A percentile compares a stretch with the other conserved stretches of the same genome.
Evolutionary conservation across 805 yeast genomes (phyloP).

Genomic region (Candida nonsorbophila): DNA sequence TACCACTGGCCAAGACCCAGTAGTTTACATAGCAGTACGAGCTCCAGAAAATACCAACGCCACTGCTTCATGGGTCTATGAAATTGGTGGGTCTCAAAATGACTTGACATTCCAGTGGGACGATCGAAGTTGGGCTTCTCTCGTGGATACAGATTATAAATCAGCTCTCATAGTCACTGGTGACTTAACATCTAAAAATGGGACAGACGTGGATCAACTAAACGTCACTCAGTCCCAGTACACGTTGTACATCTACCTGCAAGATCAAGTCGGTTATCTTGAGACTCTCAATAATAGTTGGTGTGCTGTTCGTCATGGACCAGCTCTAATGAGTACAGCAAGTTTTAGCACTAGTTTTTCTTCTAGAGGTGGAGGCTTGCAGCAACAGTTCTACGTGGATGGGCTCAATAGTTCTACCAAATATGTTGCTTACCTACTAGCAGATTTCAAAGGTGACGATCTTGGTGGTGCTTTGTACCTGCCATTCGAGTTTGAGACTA

Average conservation of each 20-base stretch:
- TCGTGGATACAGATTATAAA: conserved; percentile 66
- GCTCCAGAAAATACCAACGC: conserved; percentile 36
- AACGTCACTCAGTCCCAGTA: conserved; percentile 25
- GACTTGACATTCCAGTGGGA: conserved; percentile 71
- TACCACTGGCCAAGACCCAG: conserved; percentile 8
- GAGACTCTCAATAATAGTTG: conserved; percentile 48
- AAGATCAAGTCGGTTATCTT: conserved; percentile 30
- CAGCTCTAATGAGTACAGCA: conserved; percentile 21
- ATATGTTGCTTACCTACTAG: conserved; percentile 62
- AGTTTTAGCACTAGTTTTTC: conserved; percentile 33
- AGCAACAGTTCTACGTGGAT: conserved; percentile 57
- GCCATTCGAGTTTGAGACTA: conserved; percentile 53
- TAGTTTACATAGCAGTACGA: conserved; percentile 32
- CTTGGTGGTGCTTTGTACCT: conserved; percentile 64
- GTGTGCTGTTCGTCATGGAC: conserved; percentile 66
- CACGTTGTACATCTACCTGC: conserved; percentile 44
- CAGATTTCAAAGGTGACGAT: conserved; percentile 34
- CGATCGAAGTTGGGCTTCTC: conserved; percentile 43
- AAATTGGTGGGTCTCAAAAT: conserved; percentile 60
- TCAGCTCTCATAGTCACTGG: conserved; percentile 66
- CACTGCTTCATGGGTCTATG: conserved; percentile 51
- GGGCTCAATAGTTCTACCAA: conserved; percentile 56
- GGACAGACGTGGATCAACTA: conserved; percentile 9
- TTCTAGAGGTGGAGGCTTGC: conserved; percentile 40
- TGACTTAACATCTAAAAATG: conserved; percentile 25